Percentiles rank a stretch among this genome's conserved stretches.
Conservation (phyloP, 2,329 filamentous ascomycete species). For the Fusarium anthophilum region DNA sequence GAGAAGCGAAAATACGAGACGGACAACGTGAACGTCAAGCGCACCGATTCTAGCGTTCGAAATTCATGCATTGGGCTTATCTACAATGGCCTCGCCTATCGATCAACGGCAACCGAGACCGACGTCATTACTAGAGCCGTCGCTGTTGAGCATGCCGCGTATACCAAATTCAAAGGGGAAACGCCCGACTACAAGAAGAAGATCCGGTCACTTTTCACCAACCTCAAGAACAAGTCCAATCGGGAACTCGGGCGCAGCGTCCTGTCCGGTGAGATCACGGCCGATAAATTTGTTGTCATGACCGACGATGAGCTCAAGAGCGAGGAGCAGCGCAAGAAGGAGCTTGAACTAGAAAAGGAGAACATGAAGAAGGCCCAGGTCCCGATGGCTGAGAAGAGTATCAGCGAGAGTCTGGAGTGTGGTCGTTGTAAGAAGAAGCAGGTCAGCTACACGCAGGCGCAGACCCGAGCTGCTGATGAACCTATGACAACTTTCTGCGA, state of each 20-base stretch:
- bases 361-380: slow-evolving; percentile 99
- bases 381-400: slow-evolving; percentile 88
- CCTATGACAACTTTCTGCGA: slow-evolving; percentile 84
- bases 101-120: slow-evolving; percentile 75
- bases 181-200: slow-evolving; percentile 83
- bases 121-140: slow-evolving; percentile 78
- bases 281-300: slow-evolving; percentile 85
- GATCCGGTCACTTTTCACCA: slow-evolving; percentile 91
- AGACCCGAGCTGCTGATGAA: slow-evolving; percentile 95
- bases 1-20: slow-evolving; percentile 83
- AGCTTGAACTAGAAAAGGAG: slow-evolving; percentile 81
- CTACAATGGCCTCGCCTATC: slow-evolving; percentile 86
- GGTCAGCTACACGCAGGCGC: slow-evolving; percentile 95
- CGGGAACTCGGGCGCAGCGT: slow-evolving; percentile 79
- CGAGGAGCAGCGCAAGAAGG: slow-evolving; percentile 78
- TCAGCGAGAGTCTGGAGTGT: slow-evolving; percentile 88
- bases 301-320: slow-evolving; percentile 91
- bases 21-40: slow-evolving; percentile 81
- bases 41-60: slow-evolving; percentile 77
- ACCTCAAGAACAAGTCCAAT: slow-evolving; percentile 94
- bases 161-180: slow-evolving; percentile 73
- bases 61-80: slow-evolving; percentile 90
- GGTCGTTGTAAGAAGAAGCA: slow-evolving; percentile 92
- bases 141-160: slow-evolving; percentile 85
- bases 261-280: slow-evolving; percentile 75